Percentiles rank a stretch among this genome's conserved stretches.
Evolutionary conservation across 2,329 filamentous ascomycete genomes (phyloP).

Genomic region (Orbilia javanica): DNA sequence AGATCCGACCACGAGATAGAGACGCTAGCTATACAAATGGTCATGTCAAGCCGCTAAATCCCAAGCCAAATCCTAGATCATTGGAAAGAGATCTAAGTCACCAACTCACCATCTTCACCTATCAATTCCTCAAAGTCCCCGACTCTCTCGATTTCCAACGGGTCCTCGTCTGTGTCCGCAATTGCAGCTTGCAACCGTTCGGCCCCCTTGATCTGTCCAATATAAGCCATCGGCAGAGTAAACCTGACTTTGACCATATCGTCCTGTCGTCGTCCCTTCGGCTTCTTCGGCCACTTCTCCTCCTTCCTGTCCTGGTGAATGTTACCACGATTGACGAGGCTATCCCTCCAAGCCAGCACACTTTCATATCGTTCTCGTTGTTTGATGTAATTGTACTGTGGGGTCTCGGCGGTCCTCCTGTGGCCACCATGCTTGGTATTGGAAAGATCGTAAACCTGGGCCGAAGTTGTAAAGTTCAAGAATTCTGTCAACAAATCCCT

Average conservation of each 20-base stretch:
- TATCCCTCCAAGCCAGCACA: constrained; percentile 64
- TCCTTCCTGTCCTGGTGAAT: constrained; percentile 54
- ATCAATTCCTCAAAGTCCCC: constrained; percentile 54
- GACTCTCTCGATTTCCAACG: constrained; percentile 47
- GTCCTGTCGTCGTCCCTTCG: constrained; percentile 54
- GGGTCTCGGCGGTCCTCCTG: constrained; percentile 74
- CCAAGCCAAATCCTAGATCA: constrained; percentile 1
- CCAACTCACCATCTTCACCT: constrained; percentile 46
- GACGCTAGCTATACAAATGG: neutral
- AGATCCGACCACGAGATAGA: neutral
- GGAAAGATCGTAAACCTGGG: constrained; percentile 73
- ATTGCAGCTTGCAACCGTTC: constrained; percentile 18
- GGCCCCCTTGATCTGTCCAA: constrained; percentile 42
- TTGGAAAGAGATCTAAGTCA: neutral
- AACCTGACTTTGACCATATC: constrained; percentile 55
- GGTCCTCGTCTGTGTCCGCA: constrained; percentile 36
- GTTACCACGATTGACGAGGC: constrained; percentile 60
- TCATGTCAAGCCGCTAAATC: constrained; percentile 47
- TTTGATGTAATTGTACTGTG: constrained; percentile 75
- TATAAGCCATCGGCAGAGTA: constrained; percentile 48
- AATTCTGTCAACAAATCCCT: constrained; percentile 75
- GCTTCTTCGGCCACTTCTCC: constrained; percentile 54
- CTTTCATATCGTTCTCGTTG: constrained; percentile 75
- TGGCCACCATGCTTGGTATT: constrained; percentile 74
- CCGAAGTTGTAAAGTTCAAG: constrained; percentile 72